These are phyloP conservation scores for Plasmopara viticola DNA, from an alignment of 352 stramenopile genomes.

Conservation along the genomic window DNA sequence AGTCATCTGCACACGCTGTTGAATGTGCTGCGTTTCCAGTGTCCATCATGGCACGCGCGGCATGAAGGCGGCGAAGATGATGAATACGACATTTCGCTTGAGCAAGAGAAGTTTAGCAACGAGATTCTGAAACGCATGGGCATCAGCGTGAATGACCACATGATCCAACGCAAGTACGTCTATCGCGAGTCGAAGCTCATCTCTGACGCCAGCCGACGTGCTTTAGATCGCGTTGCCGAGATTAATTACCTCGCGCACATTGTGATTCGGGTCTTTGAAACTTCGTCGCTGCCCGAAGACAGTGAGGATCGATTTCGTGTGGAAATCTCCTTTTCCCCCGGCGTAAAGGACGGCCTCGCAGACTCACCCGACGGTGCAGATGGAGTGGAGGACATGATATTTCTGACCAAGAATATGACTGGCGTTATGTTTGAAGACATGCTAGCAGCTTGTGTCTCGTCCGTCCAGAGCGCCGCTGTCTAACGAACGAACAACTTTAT, in stretches of 20 bases:
- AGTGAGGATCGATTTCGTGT: conserved; percentile 81
- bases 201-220: conserved; percentile 55
- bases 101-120: conserved; percentile 82
- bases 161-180: conserved; percentile 74
- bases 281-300: conserved; percentile 77
- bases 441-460: conserved; percentile 77
- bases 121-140: conserved; percentile 81
- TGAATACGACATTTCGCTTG: conserved; percentile 67
- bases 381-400: conserved; percentile 66
- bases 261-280: conserved; percentile 98
- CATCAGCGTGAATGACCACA: conserved; percentile 75
- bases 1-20: conserved; percentile 97
- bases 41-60: conserved; percentile 55
- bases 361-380: conserved; percentile 8
- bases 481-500: no score
- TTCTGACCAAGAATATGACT: conserved; percentile 81
- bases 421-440: conserved; percentile 87
- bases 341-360: conserved; percentile 42
- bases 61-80: conserved; percentile 52
- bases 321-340: conserved; percentile 81
- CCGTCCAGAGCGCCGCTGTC: conserved; percentile 40
- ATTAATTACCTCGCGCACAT: conserved; percentile 99
- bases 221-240: conserved; percentile 87
- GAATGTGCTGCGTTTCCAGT: conserved; percentile 94
- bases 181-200: conserved; percentile 80